These are phyloP conservation scores for Dioszegia crocea DNA, from an alignment of 768 basidiomycete species.

Conservation along the genomic window DNA sequence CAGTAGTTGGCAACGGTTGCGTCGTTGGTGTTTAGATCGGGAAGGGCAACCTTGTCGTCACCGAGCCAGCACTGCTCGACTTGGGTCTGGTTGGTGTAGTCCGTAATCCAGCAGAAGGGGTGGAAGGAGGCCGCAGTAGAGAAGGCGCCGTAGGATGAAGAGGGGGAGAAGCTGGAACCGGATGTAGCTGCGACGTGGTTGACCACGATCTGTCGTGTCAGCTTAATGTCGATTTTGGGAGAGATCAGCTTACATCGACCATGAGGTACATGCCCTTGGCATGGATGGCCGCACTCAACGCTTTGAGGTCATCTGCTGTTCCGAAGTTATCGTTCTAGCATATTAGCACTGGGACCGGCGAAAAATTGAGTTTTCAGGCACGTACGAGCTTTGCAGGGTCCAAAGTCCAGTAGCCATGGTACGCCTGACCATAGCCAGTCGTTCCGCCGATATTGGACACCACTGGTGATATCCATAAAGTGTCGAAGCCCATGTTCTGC, in stretches of 20 bases:
- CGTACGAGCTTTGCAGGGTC: conserved; percentile 51
- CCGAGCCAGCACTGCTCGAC: conserved; percentile 80
- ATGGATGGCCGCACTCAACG: conserved; percentile 65
- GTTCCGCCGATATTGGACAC: conserved; percentile 70
- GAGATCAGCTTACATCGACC: conserved; percentile 59
- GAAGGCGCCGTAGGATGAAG: conserved; percentile 34
- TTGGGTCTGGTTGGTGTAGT: conserved; percentile 66
- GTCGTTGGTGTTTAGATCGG: conserved; percentile 74
- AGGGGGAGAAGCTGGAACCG: conserved; percentile 58
- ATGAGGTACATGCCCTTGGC: conserved; percentile 75
- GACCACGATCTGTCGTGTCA: conserved; percentile 54
- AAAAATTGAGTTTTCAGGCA: neutral
- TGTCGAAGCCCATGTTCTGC: conserved; percentile 82
- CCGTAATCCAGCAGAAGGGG: conserved; percentile 65
- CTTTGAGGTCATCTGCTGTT: conserved; percentile 65
- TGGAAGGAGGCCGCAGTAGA: conserved; percentile 63
- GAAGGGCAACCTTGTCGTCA: conserved; percentile 65
- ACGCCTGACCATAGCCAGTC: conserved; percentile 52
- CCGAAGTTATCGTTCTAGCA: conserved; percentile 63
- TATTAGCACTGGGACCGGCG: neutral
- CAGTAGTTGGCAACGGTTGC: conserved; percentile 62
- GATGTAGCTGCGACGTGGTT: conserved; percentile 76
- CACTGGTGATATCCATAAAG: conserved; percentile 80
- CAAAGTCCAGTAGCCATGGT: conserved; percentile 76
- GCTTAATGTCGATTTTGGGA: neutral